Evolutionary conservation across 805 yeast genomes (phyloP), one percentile per base, ranked within the genome.

Genomic region (Saccharomycopsis sp.): DNA sequence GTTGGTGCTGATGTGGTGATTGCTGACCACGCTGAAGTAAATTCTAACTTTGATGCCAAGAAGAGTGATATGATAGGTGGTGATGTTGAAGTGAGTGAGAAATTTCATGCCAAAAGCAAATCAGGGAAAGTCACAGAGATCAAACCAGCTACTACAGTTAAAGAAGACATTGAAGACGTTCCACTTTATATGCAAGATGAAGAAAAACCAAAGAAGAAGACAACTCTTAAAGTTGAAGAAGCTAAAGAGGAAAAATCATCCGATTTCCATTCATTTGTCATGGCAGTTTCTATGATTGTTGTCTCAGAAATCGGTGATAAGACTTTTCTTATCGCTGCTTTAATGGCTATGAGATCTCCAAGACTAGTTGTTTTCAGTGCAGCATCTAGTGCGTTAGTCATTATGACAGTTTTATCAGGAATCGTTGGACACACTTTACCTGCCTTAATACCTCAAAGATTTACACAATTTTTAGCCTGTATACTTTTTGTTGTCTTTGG

Each of bases 221-320:
- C 8, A 17, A 9, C 21, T 5, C 13, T 13, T 7, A 9, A n/a
- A 16, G 36, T 11, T 11, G 27, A 39, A 40, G 35, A 37, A 16
- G 24, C n/a, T 26, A 22, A 36, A 7, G 31, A 4, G 7, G 24
- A 24, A 19, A 24, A 31, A 17, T 8, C 14, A 13, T 33, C 23
- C 21, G 20, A 37, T 9, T 63, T 62, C 40, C 64, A 75, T 52
- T 74, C 94, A 2, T 82, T 93, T 54, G 55, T 85, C 48, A 77
- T 90, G 81, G 77, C 97, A 1, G 67, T 81, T 27, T 76, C 90
- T 13, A 93, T 93, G 98, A 93, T 93, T 58, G 66, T 85, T 26
- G 85, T 88, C n/a, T 85, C 95, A 23, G 99, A 93, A 63, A 82
- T 93, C 48, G 98, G 98, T 48, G 99, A 93, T 63, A 93, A 93